Conservation (phyloP, 2,329 filamentous ascomycete genomes). For the Annulohypoxylon truncatum region DNA sequence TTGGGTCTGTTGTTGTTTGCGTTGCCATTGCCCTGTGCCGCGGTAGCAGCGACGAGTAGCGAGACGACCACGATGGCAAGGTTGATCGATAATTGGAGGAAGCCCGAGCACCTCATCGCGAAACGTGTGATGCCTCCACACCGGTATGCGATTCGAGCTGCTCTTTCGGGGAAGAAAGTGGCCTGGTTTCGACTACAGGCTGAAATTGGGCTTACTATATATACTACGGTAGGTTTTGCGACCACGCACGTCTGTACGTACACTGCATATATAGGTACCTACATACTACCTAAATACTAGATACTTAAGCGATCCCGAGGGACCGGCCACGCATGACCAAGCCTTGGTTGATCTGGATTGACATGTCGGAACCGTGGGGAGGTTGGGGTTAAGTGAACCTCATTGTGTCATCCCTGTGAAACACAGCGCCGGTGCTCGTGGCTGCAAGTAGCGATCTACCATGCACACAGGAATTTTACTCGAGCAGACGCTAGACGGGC, state of each 20-base stretch:
- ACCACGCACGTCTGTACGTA: conserved; percentile 1
- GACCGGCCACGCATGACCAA: conserved; percentile 19
- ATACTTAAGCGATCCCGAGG: background rate
- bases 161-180: conserved; percentile 26
- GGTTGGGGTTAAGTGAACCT: conserved; percentile 26
- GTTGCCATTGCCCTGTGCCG: conserved; percentile 6
- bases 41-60: conserved; percentile 18
- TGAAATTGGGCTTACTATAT: conserved; percentile 37
- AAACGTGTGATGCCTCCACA: conserved; percentile 25
- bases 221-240: conserved; percentile 14
- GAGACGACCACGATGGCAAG: conserved; percentile 19
- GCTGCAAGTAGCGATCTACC: conserved; percentile 23
- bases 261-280: conserved; percentile 8
- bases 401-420: conserved; percentile 21
- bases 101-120: conserved; percentile 31
- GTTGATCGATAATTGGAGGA: conserved; percentile 30
- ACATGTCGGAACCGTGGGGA: conserved; percentile 13
- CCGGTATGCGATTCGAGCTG: conserved; percentile 23
- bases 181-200: conserved; percentile 27
- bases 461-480: conserved; percentile 1
- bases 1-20: conserved; percentile 7
- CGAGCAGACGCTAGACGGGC: conserved; percentile 4
- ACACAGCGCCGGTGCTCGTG: conserved; percentile 8
- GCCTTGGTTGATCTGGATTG: conserved; percentile 10
- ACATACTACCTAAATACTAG: conserved; percentile 7